Base-by-base conservation (phyloP, 176 grass and related monocot genomes). In the Rhynchospora pubera region DNA sequence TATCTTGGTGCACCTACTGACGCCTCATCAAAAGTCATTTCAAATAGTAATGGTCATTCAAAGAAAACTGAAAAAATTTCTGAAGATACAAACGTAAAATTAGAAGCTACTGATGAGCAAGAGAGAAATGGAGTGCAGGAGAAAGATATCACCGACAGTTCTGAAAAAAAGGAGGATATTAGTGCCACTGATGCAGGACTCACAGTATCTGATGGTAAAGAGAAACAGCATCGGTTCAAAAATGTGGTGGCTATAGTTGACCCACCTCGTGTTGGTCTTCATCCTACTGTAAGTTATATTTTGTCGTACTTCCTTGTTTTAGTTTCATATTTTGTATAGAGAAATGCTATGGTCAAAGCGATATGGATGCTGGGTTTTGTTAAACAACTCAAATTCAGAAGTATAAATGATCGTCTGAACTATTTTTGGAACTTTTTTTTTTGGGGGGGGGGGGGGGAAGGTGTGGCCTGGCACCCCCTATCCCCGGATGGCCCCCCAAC, bases 171-270 rank as follows among this genome's bases (percentile, higher is more conserved):
- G 83, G 84, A 85, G 59, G 76, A 80, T 18, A 57, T 77, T 2
- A 43, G 23, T 73, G 83, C 77, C 32, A 22, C 78, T 79, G 77
- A 84, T 55, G 34, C 44, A n/a, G 47, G 32, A 63, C 55, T 7
- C 24, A 47, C 21, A 87, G 53, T 22, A 74, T 66, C 71, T 32
- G 73, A 91, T 85, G 66, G 65, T 39, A 74, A 60, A 77, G 39
- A n/a, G 82, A 73, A 82, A 78, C 26, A 78, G 61, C 85, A 24
- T 50, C 85, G 75, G 65, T 99, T 91, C 70, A 90, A 95, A 77
- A 90, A 95, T 83, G 83, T 99, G 5, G 87, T 99, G 84, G 92
- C 96, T 80, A 95, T 99, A 69, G 96, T 99, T 65, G 96, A 99
- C 21, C 92, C 92, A 68, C 96, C 96, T 83, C 92, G 96, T 59